These are phyloP conservation scores for Cryomyces minteri DNA, from an alignment of 495 filamentous ascomycete genomes.

Conservation along the genomic window DNA sequence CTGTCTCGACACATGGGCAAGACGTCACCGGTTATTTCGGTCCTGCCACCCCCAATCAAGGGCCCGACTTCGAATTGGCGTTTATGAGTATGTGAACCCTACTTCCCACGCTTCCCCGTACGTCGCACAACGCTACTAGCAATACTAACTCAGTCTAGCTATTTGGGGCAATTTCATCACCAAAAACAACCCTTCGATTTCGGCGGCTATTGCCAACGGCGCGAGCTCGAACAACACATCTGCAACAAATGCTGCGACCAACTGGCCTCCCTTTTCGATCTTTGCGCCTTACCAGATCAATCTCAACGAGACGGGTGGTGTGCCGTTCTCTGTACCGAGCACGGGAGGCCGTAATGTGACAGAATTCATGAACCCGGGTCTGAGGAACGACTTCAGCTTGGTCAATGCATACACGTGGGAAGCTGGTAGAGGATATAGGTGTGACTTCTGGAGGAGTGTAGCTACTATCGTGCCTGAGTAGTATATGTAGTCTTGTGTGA, in stretches of 20 bases:
- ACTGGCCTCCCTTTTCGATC: constrained; percentile 19
- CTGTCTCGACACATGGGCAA: constrained; percentile 33
- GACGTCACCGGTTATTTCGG: constrained; percentile 36
- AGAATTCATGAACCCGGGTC: constrained; percentile 1
- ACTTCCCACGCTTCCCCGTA: not conserved
- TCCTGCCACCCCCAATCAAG: constrained; percentile 10
- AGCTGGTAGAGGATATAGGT: constrained; percentile 7
- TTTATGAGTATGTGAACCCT: constrained; percentile 10
- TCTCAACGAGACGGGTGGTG: constrained; percentile 35
- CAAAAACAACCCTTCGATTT: constrained; percentile 29
- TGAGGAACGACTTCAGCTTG: constrained; percentile 2
- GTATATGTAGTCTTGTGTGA: not conserved
- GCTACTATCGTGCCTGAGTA: constrained; percentile 9
- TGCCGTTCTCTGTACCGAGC: constrained; percentile 5
- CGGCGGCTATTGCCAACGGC: constrained; percentile 22
- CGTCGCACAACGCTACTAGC: not conserved
- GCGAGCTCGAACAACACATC: constrained; percentile 3
- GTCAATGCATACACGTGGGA: constrained; percentile 14
- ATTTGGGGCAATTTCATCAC: constrained; percentile 39
- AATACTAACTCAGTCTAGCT: constrained; percentile 1
- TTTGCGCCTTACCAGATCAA: constrained; percentile 25
- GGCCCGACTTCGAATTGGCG: constrained; percentile 17
- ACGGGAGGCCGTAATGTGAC: not conserved
- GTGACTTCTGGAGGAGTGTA: constrained; percentile 10
- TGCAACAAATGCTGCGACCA: constrained; percentile 1